Conservation (phyloP, 2,329 filamentous ascomycete genomes). For the Arthrobotrys iridis region DNA sequence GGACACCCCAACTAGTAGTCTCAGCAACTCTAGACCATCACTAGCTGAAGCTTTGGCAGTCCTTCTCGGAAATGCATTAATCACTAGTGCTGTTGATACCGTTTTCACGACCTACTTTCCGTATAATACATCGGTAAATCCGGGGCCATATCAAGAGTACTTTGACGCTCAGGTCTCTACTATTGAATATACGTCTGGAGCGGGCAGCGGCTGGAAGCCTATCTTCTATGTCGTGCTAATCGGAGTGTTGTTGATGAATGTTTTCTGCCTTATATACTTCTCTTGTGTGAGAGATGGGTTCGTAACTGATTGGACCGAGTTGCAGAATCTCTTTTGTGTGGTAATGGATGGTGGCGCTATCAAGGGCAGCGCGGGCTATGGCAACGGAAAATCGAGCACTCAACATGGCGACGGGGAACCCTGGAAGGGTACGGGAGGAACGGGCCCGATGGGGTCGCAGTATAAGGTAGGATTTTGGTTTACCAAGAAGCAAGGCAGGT, state of each 20-base stretch:
- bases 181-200: conserved; percentile 76
- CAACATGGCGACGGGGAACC: neutral
- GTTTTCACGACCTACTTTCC: conserved; percentile 71
- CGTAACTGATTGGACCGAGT: conserved; percentile 81
- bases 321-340: conserved; percentile 73
- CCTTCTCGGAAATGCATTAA: conserved; percentile 73
- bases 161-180: conserved; percentile 74
- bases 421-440: conserved; percentile 48
- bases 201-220: conserved; percentile 70
- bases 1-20: conserved; percentile 57
- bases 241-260: conserved; percentile 74
- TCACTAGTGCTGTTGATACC: conserved; percentile 69
- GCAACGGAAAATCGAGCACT: no score
- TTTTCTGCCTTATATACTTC: conserved; percentile 73
- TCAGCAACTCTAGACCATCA: conserved; percentile 70
- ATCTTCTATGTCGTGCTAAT: conserved; percentile 75
- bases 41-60: conserved; percentile 78
- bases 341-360: conserved; percentile 47
- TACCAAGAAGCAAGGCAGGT: conserved; percentile 34
- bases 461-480: conserved; percentile 54
- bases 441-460: conserved; percentile 35
- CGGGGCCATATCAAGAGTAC: conserved; percentile 62
- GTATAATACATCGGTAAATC: conserved; percentile 60
- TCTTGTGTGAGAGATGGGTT: conserved; percentile 68
- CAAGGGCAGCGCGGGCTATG: neutral